Percentiles rank a stretch among this genome's conserved stretches.
These are phyloP conservation scores for Globisporangium mamillatum DNA, from an alignment of 352 stramenopile species.

Conservation along the genomic window DNA sequence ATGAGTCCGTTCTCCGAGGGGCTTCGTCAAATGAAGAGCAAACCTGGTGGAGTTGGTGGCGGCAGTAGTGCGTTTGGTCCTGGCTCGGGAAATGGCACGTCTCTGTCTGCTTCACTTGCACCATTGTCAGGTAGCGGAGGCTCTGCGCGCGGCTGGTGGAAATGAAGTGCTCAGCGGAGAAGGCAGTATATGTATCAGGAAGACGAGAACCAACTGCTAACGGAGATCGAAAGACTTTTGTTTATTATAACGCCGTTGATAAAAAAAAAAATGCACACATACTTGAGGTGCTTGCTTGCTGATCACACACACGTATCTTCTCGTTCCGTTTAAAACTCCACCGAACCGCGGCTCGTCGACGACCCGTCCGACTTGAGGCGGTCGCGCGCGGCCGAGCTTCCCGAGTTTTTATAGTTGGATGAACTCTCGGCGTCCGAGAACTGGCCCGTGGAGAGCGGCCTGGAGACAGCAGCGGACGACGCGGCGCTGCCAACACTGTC, in stretches of 20 bases:
- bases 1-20: constrained; percentile 26
- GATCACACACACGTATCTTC: neutral
- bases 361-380: constrained; percentile 22
- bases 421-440: constrained; percentile 41
- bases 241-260: neutral
- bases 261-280: constrained; percentile 5
- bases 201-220: neutral
- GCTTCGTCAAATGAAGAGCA: constrained; percentile 46
- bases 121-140: constrained; percentile 6
- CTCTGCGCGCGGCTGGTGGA: constrained; percentile 12
- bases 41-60: constrained; percentile 13
- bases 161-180: neutral
- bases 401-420: constrained; percentile 8
- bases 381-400: constrained; percentile 6
- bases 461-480: constrained; percentile 2
- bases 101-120: neutral
- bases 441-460: constrained; percentile 32
- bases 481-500: constrained; percentile 21
- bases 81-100: neutral
- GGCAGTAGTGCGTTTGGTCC: neutral
- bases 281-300: neutral
- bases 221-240: neutral
- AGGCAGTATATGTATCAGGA: neutral
- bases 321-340: constrained; percentile 48
- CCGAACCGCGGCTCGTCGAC: constrained; percentile 36